These are phyloP conservation scores for Candida morakotiae DNA, from an alignment of 805 yeast genomes.

Conservation along the genomic window DNA sequence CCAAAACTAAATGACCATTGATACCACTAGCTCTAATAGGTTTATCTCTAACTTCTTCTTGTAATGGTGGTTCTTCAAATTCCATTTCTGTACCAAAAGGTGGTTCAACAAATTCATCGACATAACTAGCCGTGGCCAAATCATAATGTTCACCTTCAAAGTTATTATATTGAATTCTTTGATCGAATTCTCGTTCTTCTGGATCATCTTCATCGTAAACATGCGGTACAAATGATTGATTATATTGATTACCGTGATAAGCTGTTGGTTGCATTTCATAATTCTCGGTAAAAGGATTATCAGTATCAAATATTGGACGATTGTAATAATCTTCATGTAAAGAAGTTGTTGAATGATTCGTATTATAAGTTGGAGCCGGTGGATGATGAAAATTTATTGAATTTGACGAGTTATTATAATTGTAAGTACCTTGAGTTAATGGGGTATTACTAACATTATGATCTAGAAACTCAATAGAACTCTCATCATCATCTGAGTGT, in stretches of 20 bases:
- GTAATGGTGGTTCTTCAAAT: conserved; percentile 26
- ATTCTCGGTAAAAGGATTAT: conserved; percentile 8
- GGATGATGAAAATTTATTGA: conserved; percentile 7
- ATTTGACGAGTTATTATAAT: conserved; percentile 1
- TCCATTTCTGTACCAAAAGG: conserved; percentile 27
- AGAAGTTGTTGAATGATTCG: conserved; percentile 5
- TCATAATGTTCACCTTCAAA: conserved; percentile 42
- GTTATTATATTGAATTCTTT: conserved; percentile 32
- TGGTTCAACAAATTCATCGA: conserved; percentile 12
- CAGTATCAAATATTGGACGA: conserved; percentile 10
- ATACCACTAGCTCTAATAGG: conserved; percentile 34
- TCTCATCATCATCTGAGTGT: conserved; percentile 3
- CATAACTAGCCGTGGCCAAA: conserved; percentile 24
- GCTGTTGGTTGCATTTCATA: conserved; percentile 11
- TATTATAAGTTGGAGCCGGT: conserved; percentile 8
- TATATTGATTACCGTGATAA: conserved; percentile 12
- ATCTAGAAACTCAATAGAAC: conserved; percentile 3
- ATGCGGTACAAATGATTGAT: conserved; percentile 42
- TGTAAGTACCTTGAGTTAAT: conserved; percentile 8
- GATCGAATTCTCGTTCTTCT: conserved; percentile 37
- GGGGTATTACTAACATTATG: conserved; percentile 4
- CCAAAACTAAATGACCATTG: conserved; percentile 44
- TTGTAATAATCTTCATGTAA: conserved; percentile 9
- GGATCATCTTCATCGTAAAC: conserved; percentile 38
- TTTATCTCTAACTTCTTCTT: conserved; percentile 30